Base-by-base conservation (phyloP, 148 eudicot species). In the Rhododendron kiyosumense region DNA sequence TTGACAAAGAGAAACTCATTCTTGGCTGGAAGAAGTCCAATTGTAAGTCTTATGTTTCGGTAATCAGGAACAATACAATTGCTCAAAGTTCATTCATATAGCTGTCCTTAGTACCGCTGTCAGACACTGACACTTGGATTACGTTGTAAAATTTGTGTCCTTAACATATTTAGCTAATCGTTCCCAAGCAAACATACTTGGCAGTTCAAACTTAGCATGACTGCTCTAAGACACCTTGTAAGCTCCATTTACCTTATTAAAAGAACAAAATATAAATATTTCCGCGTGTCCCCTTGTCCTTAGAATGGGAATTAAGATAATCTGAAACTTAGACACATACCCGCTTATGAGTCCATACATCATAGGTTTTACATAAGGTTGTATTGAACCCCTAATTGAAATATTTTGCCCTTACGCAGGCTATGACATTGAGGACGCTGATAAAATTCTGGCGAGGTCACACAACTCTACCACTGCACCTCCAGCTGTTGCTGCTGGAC, bases 1-100 rank as follows among this genome's bases (percentile, higher is more conserved):
- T 96, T 81, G 95, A 96, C 90, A 87, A 96, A 86, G 98, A 96
- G 87, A 91, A 93, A 82, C 91, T 91, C n/a, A 85, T 89, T 34
- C 90, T 96, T 75, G 98, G 98, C 48, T 96, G 98, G 98, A 91
- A 93, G 91, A 92, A 88, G 79, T 94, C 93, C 15, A 87, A 93
- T 82, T 96, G 96, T 94, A 73, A 91, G 94, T 88, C 45, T 28
- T 83, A 30, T 30, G 59, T 67, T 20, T 30, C 26, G 11, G 24
- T 63, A 34, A 54, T 54, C 20, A 3, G 59, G 0, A 11, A 18
- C 22, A 4, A 74, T 74, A 38, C 28, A 41, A 3, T 77, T 79
- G 11, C 38, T 85, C 20, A 34, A 45, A 14, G 9, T 59, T 28
- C 63, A 52, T 24, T 15, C 34, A 24, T 41, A 22, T 24, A 48